Percentiles rank a stretch among this genome's conserved stretches.
Evolutionary conservation across 306 rosid genomes (phyloP).

Genomic region (Fagus sylvatica): DNA sequence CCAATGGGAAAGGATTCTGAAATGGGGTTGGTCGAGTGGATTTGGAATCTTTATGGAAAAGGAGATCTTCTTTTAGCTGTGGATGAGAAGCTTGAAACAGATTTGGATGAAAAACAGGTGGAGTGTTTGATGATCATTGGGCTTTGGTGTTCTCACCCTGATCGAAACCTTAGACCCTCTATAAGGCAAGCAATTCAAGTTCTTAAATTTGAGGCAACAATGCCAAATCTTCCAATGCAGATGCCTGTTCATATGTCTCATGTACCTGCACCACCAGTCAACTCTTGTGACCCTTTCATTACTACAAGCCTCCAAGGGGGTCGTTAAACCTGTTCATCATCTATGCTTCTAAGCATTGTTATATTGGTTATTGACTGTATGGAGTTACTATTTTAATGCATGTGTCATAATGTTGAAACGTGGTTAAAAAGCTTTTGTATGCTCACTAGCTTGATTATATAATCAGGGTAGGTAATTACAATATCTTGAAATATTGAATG

Average conservation of each 20-base stretch:
- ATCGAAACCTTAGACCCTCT: background rate
- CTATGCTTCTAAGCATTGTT: background rate
- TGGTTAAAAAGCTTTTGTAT: too few species aligned
- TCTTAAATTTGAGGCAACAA: slow-evolving; percentile 1
- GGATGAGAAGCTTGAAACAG: background rate
- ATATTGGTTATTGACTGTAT: too few species aligned
- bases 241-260: background rate
- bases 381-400: too few species aligned
- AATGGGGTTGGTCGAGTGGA: background rate
- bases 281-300: background rate
- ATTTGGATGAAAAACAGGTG: background rate
- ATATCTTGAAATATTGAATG: too few species aligned
- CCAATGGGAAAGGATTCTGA: background rate
- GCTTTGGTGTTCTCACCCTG: slow-evolving; percentile 14
- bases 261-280: background rate
- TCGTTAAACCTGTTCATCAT: background rate
- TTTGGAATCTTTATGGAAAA: background rate
- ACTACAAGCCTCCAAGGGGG: background rate
- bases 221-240: slow-evolving; percentile 11
- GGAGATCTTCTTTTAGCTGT: background rate
- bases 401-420: too few species aligned
- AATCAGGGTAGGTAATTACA: too few species aligned
- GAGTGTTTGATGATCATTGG: slow-evolving; percentile 22
- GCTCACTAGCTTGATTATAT: too few species aligned
- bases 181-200: slow-evolving; percentile 2